These are phyloP conservation scores for Vigna nakashimae DNA, from an alignment of 306 rosid species.

Conservation along the genomic window DNA sequence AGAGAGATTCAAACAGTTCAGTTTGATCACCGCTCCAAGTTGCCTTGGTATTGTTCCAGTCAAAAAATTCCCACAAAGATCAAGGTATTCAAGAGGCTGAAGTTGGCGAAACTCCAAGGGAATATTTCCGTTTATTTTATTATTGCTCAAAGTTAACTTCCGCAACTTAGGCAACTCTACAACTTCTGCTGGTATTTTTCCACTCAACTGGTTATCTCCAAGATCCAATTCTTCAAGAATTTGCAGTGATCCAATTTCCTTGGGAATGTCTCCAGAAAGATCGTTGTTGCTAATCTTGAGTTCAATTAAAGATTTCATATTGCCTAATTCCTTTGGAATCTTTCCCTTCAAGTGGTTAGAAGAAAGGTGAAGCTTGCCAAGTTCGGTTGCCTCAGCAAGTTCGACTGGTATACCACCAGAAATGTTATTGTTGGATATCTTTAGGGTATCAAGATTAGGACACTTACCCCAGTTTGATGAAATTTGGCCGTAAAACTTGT, in stretches of 20 bases:
- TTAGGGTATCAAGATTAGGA: background rate
- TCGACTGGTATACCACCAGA: constrained; percentile 31
- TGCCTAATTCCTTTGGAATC: constrained; percentile 46
- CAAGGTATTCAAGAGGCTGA: constrained; percentile 43
- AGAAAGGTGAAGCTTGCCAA: constrained; percentile 39
- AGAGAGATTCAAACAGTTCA: constrained; percentile 50
- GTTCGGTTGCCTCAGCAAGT: background rate
- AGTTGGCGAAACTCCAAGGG: background rate
- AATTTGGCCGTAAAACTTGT: constrained; percentile 40
- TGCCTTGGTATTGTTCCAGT: constrained; percentile 42
- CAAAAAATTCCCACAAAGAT: constrained; percentile 48
- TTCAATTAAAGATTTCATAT: background rate
- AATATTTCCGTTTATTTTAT: constrained; percentile 23
- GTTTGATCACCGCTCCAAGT: constrained; percentile 33
- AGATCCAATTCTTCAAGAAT: constrained; percentile 1
- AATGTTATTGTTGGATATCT: constrained; percentile 32
- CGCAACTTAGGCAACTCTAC: background rate
- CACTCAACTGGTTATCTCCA: constrained; percentile 33
- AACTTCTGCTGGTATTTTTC: constrained; percentile 30
- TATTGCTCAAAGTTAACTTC: constrained; percentile 27
- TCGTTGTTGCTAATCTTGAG: constrained; percentile 24
- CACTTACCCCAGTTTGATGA: constrained; percentile 43
- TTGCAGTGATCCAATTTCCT: constrained; percentile 7
- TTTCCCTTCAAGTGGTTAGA: constrained; percentile 37
- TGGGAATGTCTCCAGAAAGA: constrained; percentile 29